Percentiles rank a stretch among this genome's conserved stretches.
phyloP scores from a whole-genome alignment of 2,329 filamentous ascomycete genomes.

The Myriosclerotinia curreyana region DNA sequence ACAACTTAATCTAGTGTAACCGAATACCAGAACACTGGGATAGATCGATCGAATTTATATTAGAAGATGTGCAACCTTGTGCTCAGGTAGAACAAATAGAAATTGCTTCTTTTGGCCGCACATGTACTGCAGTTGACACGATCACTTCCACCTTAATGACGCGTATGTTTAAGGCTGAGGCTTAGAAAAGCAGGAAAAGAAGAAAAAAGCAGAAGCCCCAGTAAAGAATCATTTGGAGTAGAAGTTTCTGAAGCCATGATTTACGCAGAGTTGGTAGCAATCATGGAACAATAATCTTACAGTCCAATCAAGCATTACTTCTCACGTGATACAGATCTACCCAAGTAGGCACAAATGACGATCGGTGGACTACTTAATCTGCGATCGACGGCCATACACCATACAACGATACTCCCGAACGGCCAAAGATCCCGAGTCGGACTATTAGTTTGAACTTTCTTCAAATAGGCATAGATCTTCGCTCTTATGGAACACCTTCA shows the following conservation, averaged over 20 bases:
- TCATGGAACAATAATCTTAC: background rate
- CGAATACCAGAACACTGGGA: slow-evolving; percentile 14
- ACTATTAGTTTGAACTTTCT: background rate
- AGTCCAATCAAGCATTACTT: background rate
- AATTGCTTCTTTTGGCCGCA: background rate
- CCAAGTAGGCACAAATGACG: background rate
- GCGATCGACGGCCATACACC: slow-evolving; percentile 8
- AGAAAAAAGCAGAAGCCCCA: background rate
- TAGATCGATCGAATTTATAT: background rate
- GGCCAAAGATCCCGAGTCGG: slow-evolving; percentile 5
- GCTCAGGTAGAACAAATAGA: background rate
- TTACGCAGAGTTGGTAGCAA: background rate
- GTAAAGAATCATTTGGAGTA: background rate
- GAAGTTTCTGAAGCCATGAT: background rate
- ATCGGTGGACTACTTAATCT: slow-evolving; percentile 8
- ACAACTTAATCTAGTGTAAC: slow-evolving; percentile 8
- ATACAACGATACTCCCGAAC: slow-evolving; percentile 10
- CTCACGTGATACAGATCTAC: slow-evolving; percentile 5
- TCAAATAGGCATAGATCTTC: background rate
- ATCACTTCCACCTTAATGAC: slow-evolving; percentile 3
- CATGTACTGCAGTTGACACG: background rate
- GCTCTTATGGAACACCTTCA: background rate
- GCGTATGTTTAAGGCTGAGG: slow-evolving; percentile 14
- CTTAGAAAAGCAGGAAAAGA: background rate
- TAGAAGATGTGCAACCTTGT: slow-evolving; percentile 2